Conservation (phyloP, 768 basidiomycete species). For the Pleurotus cornucopiae region DNA sequence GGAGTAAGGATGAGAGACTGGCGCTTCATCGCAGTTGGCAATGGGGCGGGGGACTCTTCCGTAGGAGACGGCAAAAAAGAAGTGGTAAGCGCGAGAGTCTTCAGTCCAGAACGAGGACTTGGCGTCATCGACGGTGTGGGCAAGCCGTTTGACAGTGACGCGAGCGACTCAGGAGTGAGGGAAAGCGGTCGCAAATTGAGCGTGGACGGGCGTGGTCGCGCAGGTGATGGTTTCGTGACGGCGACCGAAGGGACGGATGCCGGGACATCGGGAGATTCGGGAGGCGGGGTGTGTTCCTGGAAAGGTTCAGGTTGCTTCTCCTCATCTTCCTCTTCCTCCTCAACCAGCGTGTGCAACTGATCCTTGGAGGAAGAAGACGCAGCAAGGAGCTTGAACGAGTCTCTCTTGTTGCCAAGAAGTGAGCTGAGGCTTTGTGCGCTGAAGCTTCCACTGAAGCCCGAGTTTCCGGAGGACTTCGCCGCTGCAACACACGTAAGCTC, state of each 20-base stretch:
- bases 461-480: constrained; percentile 49
- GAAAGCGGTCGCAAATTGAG: constrained; percentile 69
- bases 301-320: constrained; percentile 26
- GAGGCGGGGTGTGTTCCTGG: constrained; percentile 18
- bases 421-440: constrained; percentile 30
- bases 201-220: constrained; percentile 63
- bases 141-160: constrained; percentile 29
- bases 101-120: constrained; percentile 43
- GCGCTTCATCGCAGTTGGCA: constrained; percentile 22
- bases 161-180: constrained; percentile 52
- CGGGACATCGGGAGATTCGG: constrained; percentile 20
- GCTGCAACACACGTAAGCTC: constrained; percentile 32
- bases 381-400: constrained; percentile 73
- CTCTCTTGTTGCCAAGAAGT: constrained; percentile 57
- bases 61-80: constrained; percentile 16
- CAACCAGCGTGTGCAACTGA: constrained; percentile 72
- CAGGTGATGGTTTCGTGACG: constrained; percentile 25
- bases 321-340: constrained; percentile 86
- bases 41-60: constrained; percentile 4
- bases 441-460: constrained; percentile 31
- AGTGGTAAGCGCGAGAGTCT: constrained; percentile 45
- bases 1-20: constrained; percentile 26
- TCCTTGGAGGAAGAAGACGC: constrained; percentile 66
- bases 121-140: constrained; percentile 57
- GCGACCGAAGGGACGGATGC: constrained; percentile 26